Percentiles rank a stretch among this genome's conserved stretches.
phyloP scores from a whole-genome alignment of 164 flowering plant species.

The Santalum album region DNA sequence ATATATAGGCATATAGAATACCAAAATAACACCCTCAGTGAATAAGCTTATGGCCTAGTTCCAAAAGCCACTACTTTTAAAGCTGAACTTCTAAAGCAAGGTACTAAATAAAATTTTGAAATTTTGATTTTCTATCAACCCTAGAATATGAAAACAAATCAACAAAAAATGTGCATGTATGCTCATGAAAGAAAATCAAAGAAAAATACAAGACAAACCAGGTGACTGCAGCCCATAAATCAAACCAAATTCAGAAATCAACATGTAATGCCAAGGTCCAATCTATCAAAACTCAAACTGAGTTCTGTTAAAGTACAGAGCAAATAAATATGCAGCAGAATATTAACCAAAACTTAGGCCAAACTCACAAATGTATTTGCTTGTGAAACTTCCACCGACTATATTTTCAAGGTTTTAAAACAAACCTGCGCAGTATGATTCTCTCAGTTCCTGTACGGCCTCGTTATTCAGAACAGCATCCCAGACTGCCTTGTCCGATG shows the following conservation, averaged over 20 bases:
- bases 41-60: too few relatives aligned
- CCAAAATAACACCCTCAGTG: too few relatives aligned
- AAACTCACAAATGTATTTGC: not conserved
- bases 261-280: not conserved
- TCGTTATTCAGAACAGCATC: slow-evolving; percentile 1
- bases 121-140: too few relatives aligned
- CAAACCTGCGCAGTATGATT: not conserved
- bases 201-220: not conserved
- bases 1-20: too few relatives aligned
- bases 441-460: not conserved
- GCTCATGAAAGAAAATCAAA: not conserved
- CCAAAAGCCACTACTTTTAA: too few relatives aligned
- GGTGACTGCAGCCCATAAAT: not conserved
- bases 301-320: not conserved
- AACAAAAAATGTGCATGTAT: too few relatives aligned
- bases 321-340: not conserved
- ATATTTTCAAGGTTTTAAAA: not conserved
- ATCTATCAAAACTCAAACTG: not conserved
- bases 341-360: not conserved
- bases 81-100: too few relatives aligned
- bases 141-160: too few relatives aligned
- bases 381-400: not conserved
- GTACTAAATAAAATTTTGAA: too few relatives aligned
- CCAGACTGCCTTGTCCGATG: not conserved
- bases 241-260: not conserved